phyloP scores from a whole-genome alignment of 495 filamentous ascomycete genomes.

The Lindgomyces ingoldianus region DNA sequence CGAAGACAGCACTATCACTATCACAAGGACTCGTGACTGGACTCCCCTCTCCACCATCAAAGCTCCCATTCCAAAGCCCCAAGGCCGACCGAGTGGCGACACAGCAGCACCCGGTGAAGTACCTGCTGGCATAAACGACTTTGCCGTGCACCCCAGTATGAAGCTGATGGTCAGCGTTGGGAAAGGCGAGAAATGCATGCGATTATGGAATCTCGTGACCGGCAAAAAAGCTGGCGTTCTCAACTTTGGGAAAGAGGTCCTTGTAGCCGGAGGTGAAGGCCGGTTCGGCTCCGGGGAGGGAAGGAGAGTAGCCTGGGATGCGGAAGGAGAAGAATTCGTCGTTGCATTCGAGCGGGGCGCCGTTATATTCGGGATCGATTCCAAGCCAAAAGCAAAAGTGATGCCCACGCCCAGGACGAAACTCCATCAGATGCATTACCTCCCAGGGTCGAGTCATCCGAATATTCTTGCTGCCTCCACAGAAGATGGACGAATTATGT shows the following conservation, averaged over 20 bases:
- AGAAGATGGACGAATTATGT: conserved; percentile 85
- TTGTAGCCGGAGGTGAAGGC: conserved; percentile 73
- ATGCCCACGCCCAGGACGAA: conserved; percentile 71
- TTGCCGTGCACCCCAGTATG: conserved; percentile 92
- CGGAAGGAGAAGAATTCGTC: conserved; percentile 74
- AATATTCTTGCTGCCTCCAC: conserved; percentile 77
- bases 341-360: conserved; percentile 87
- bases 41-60: conserved; percentile 85
- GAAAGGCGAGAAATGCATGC: conserved; percentile 84
- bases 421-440: conserved; percentile 77
- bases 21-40: conserved; percentile 88
- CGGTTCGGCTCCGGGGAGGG: conserved; percentile 79
- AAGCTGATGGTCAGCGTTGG: conserved; percentile 93
- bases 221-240: conserved; percentile 92
- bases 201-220: conserved; percentile 95
- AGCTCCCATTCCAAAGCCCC: conserved; percentile 78
- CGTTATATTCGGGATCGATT: conserved; percentile 84
- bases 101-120: conserved; percentile 79
- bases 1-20: conserved; percentile 85
- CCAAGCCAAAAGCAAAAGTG: conserved; percentile 71
- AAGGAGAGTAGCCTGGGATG: conserved; percentile 79
- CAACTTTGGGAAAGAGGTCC: conserved; percentile 70
- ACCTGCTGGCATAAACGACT: conserved; percentile 90
- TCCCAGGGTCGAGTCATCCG: conserved; percentile 50
- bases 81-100: conserved; percentile 84